Percentiles rank a stretch among this genome's conserved stretches.
phyloP scores from a whole-genome alignment of 2,329 filamentous ascomycete species.

The Pseudogymnoascus sp. region DNA sequence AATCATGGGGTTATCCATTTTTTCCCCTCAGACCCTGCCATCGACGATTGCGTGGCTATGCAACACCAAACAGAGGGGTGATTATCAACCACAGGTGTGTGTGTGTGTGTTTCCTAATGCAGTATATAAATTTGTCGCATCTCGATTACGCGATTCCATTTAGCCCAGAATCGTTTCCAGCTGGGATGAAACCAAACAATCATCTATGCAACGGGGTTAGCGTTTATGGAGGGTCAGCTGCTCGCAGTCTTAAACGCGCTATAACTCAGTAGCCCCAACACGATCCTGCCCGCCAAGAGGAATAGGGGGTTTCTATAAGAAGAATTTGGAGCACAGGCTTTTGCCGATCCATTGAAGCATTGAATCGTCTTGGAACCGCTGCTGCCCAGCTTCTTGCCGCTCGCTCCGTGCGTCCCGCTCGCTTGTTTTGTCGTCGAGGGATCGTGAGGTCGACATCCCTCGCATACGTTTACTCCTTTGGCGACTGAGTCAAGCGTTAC shows the following conservation, averaged over 20 bases:
- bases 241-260: not conserved
- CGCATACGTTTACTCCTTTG: not conserved
- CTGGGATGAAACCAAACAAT: not conserved
- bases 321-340: not conserved
- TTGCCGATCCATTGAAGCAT: constrained; percentile 6
- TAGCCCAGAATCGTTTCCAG: not conserved
- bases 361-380: not conserved
- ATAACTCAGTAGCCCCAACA: not conserved
- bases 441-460: not conserved
- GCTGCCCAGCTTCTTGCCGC: not conserved
- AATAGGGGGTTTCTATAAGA: not conserved
- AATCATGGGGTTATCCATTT: not conserved
- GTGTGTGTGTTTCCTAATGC: not conserved
- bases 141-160: not conserved
- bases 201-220: not conserved
- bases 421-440: not conserved
- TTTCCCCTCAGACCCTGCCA: not conserved
- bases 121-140: not conserved
- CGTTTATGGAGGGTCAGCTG: not conserved
- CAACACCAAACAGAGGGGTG: not conserved
- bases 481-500: not conserved
- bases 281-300: not conserved
- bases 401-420: not conserved
- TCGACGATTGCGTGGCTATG: not conserved
- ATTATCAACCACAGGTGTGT: not conserved